phyloP scores from a whole-genome alignment of 2,329 filamentous ascomycete genomes.

The Xylaria multiplex region DNA sequence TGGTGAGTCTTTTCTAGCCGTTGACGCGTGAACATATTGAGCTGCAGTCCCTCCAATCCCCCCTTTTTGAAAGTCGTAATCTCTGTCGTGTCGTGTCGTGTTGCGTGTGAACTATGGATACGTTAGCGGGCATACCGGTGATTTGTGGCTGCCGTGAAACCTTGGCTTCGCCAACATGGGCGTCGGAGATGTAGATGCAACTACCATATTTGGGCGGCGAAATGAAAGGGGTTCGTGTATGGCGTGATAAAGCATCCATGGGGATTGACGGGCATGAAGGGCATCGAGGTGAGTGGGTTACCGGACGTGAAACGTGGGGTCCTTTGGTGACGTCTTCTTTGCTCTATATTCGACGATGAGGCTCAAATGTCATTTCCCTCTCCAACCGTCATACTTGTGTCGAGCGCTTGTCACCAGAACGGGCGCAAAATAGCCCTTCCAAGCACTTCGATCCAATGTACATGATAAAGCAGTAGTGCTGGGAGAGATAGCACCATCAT shows the following conservation, averaged over 20 bases:
- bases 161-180: constrained; percentile 21
- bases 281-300: background rate
- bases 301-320: background rate
- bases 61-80: constrained; percentile 7
- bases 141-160: constrained; percentile 25
- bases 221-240: background rate
- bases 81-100: background rate
- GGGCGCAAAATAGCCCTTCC: background rate
- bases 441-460: background rate
- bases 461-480: background rate
- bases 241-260: background rate
- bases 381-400: background rate
- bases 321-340: background rate
- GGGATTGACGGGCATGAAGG: background rate
- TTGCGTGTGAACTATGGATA: background rate
- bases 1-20: background rate
- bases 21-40: background rate
- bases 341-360: background rate
- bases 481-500: constrained; percentile 3
- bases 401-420: background rate
- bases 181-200: constrained; percentile 9
- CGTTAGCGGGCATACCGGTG: constrained; percentile 10
- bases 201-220: background rate
- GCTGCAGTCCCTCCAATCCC: background rate
- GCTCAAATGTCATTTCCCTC: background rate